Conservation (phyloP, 768 basidiomycete genomes). For the Dacryopinax spathularia region DNA sequence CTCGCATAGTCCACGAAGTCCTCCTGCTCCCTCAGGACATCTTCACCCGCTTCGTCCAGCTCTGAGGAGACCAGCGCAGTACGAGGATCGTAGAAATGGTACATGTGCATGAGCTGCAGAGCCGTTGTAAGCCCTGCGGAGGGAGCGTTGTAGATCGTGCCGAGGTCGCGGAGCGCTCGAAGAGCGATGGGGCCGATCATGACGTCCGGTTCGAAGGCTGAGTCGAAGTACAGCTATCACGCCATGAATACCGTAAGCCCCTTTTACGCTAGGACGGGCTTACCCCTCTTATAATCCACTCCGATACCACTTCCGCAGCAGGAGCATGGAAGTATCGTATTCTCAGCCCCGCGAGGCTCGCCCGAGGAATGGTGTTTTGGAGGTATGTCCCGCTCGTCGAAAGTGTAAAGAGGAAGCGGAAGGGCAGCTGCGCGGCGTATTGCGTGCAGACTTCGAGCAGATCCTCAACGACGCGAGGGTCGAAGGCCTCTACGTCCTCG, state of each 20-base stretch:
- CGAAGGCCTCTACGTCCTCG: slow-evolving; percentile 64
- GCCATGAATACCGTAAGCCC: background rate
- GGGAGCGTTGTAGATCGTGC: slow-evolving; percentile 40
- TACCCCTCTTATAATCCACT: slow-evolving; percentile 44
- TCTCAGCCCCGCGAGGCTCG: slow-evolving; percentile 44
- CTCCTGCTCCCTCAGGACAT: background rate
- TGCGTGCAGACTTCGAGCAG: slow-evolving; percentile 60
- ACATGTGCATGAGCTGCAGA: slow-evolving; percentile 51
- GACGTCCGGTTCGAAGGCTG: slow-evolving; percentile 43
- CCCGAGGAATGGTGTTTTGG: slow-evolving; percentile 43
- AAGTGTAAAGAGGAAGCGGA: slow-evolving; percentile 50
- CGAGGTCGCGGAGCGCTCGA: slow-evolving; percentile 44
- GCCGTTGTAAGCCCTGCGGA: slow-evolving; percentile 42
- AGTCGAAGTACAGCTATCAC: slow-evolving; percentile 47
- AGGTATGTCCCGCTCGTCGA: slow-evolving; percentile 44
- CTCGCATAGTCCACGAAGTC: background rate
- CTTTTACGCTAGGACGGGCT: background rate
- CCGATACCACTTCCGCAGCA: slow-evolving; percentile 34
- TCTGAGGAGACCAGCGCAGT: slow-evolving; percentile 25
- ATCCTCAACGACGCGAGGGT: slow-evolving; percentile 47
- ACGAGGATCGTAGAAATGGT: slow-evolving; percentile 55
- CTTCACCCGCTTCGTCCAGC: background rate
- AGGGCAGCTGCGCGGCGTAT: slow-evolving; percentile 38
- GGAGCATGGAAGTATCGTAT: slow-evolving; percentile 39
- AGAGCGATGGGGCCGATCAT: slow-evolving; percentile 46